Percentiles rank a stretch among this genome's conserved stretches.
Conservation (phyloP, 805 yeast genomes). For the Torulaspora franciscae region DNA sequence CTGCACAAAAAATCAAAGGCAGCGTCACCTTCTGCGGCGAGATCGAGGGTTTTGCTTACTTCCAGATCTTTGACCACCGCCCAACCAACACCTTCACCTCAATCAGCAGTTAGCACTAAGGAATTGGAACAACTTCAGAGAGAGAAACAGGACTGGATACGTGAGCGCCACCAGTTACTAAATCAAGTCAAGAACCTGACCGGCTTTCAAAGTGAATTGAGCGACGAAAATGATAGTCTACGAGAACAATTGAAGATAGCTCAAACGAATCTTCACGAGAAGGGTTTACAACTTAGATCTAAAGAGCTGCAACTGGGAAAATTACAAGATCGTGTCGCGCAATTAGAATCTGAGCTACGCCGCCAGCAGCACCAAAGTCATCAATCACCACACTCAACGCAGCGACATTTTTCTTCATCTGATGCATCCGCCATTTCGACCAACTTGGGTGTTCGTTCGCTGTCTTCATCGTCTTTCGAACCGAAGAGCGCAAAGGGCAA, state of each 20-base stretch:
- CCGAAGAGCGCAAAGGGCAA: conserved; percentile 11
- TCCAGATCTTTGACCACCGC: conserved; percentile 27
- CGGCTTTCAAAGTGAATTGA: conserved; percentile 42
- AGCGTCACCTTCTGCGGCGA: conserved; percentile 13
- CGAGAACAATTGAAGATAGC: conserved; percentile 31
- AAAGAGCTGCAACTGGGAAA: conserved; percentile 23
- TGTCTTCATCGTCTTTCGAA: conserved; percentile 18
- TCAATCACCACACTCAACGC: conserved; percentile 2
- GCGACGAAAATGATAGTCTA: conserved; percentile 41
- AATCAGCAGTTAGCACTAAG: background rate
- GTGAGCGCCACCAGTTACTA: conserved; percentile 32
- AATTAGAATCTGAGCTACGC: conserved; percentile 11
- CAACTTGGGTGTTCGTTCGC: conserved; percentile 19
- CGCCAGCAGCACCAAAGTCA: conserved; percentile 5
- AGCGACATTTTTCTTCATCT: conserved; percentile 13
- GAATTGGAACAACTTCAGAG: conserved; percentile 41
- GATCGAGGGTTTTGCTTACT: conserved; percentile 17
- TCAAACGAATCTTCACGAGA: conserved; percentile 21
- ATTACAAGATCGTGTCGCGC: conserved; percentile 21
- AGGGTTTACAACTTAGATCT: conserved; percentile 22
- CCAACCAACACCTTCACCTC: conserved; percentile 7
- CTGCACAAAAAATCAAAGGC: conserved; percentile 39
- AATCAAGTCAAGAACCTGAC: conserved; percentile 31
- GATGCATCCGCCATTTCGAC: conserved; percentile 17
- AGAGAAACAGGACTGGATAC: conserved; percentile 44